Percentiles rank a stretch among this genome's conserved stretches.
Evolutionary conservation across 106 monocot species (phyloP).

Genomic region (Acorus calamus): DNA sequence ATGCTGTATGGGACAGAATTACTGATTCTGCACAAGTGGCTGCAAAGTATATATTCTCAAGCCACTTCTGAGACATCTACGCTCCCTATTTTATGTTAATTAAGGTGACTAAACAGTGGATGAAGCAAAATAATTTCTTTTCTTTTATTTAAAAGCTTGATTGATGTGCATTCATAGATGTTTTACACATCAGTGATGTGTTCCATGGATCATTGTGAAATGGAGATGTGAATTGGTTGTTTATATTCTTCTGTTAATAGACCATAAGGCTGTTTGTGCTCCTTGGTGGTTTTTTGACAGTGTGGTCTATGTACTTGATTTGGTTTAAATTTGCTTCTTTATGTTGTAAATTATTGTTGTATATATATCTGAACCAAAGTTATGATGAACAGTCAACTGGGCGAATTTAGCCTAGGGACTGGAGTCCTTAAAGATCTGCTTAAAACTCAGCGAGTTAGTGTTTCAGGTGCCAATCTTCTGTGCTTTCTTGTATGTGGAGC

Average conservation of each 20-base stretch:
- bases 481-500: not conserved
- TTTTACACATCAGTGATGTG: conserved; percentile 5
- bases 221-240: conserved; percentile 15
- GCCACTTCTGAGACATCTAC: conserved; percentile 11
- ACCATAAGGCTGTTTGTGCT: conserved; percentile 11
- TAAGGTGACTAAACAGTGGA: conserved; percentile 26
- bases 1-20: no score
- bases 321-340: conserved; percentile 17
- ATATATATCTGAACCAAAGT: conserved; percentile 27
- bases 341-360: conserved; percentile 19
- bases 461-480: conserved; percentile 16
- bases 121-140: conserved; percentile 13
- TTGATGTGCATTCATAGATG: conserved; percentile 11
- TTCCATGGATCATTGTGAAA: conserved; percentile 14
- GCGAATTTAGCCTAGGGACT: conserved; percentile 19
- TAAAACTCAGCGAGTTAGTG: conserved; percentile 21
- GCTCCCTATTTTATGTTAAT: conserved; percentile 20
- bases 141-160: conserved; percentile 4
- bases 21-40: not conserved
- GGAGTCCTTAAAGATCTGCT: conserved; percentile 17
- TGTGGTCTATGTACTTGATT: conserved; percentile 13
- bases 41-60: not conserved
- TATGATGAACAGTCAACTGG: conserved; percentile 18
- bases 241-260: conserved; percentile 26
- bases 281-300: conserved; percentile 14